Percentiles rank a stretch among this genome's conserved stretches.
These are phyloP conservation scores for Fragaria nilgerrensis DNA, from an alignment of 306 rosid genomes.

Conservation along the genomic window DNA sequence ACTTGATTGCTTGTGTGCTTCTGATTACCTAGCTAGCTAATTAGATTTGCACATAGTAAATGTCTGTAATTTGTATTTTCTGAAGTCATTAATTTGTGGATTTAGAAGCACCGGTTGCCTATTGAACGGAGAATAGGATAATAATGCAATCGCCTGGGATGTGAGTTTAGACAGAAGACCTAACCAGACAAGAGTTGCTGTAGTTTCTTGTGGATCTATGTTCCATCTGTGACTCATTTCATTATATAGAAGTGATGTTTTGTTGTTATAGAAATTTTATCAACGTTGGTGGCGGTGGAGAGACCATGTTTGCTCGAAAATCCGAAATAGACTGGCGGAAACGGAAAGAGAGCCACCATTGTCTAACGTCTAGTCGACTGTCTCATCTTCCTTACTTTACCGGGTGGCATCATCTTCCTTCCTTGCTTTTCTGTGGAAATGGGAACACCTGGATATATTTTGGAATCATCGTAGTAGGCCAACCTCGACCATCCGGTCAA, in stretches of 20 bases:
- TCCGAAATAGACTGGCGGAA: constrained; percentile 15
- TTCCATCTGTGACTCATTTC: not conserved
- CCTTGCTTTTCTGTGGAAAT: not conserved
- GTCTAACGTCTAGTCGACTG: not conserved
- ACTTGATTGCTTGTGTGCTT: constrained; percentile 32
- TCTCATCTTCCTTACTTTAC: not conserved
- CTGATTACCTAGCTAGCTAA: constrained; percentile 38
- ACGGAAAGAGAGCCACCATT: constrained; percentile 1
- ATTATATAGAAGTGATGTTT: not conserved
- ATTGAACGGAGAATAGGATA: constrained; percentile 22
- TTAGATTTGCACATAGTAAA: constrained; percentile 60
- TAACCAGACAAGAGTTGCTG: not conserved
- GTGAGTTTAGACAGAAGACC: not conserved
- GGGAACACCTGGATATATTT: not conserved
- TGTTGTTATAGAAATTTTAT: not conserved
- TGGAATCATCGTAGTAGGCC: not conserved
- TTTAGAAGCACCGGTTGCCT: constrained; percentile 17
- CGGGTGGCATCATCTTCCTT: not conserved
- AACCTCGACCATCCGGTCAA: not conserved
- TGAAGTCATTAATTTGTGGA: constrained; percentile 30
- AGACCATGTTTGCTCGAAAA: not conserved
- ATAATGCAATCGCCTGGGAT: not conserved
- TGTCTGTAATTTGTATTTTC: constrained; percentile 38
- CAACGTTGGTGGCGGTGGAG: constrained; percentile 24
- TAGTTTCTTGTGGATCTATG: constrained; percentile 18